Evolutionary conservation across 1,284 basidiomycete genomes (phyloP), one percentile per base, ranked within the genome.

Genomic region (Boletus mariae): DNA sequence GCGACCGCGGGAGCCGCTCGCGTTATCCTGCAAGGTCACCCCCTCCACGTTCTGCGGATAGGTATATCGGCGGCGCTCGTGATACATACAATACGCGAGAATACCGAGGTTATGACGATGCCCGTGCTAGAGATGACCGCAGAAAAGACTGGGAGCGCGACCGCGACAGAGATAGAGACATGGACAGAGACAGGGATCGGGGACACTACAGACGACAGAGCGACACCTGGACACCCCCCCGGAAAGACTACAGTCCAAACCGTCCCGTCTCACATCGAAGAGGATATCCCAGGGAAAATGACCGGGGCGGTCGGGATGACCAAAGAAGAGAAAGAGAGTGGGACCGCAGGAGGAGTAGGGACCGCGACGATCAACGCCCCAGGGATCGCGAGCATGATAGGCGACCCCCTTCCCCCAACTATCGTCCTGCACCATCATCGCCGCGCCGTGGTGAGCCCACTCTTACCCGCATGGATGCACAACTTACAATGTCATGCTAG

Each of bases 121-220:
- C 47, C 5, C 62, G 62, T 41, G 9, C 26, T 15, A 53, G 65
- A 38, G 68, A 69, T 25, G 61, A 64, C 53, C 57, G 61, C 47
- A 57, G 66, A 52, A 57, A 45, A 25, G 66, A 67, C 31, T 50
- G 65, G 53, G 65, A 64, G 37, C 54, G 59, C 2, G 63, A 70
- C 17, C 20, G 61, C 11, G 61, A 60, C 12, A 9, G 57, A 13
- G 51, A 57, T 34, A 37, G 53, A 7, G 53, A 58, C 0, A 40
- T 49, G 9, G 57, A 59, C 1, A 47, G 46, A 5, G 62, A 64
- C 6, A 20, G 59, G 28, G 67, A 66, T 23, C 41, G 64, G 4
- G 57, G 50, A 42, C 49, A 61, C 53, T 59, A 61, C 46, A 54
- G 55, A 54, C 51, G 61, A 45, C 57, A 47, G 8, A 56, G 48